phyloP scores from a whole-genome alignment of 208 protist species.

The Trypanosoma platydactyli region DNA sequence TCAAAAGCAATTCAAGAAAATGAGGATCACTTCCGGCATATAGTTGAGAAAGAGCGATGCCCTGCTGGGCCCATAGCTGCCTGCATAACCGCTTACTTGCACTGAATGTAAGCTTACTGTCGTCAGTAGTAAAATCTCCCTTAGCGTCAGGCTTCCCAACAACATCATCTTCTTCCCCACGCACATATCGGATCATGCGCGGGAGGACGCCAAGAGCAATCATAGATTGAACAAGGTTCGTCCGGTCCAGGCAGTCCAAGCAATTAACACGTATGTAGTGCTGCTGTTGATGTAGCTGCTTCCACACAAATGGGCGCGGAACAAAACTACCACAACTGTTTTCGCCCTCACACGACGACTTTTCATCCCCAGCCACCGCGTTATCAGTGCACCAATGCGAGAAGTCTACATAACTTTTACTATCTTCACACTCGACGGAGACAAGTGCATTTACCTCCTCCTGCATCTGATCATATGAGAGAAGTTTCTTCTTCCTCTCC shows the following conservation, averaged over 20 bases:
- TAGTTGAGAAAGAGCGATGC: conserved; percentile 64
- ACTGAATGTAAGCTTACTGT: not conserved
- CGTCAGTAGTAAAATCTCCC: not conserved
- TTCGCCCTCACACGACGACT: not conserved
- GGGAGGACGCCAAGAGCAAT: conserved; percentile 43
- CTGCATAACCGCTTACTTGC: conserved; percentile 22
- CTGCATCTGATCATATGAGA: conserved; percentile 40
- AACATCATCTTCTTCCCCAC: not conserved
- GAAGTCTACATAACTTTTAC: conserved; percentile 14
- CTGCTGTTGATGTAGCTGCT: conserved; percentile 9
- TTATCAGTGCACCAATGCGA: conserved; percentile 11
- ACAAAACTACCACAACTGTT: not conserved
- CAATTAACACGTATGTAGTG: conserved; percentile 70
- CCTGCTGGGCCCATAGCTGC: conserved; percentile 54
- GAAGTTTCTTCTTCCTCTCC: conserved; percentile 30
- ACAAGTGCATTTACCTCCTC: conserved; percentile 22
- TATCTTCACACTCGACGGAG: not conserved
- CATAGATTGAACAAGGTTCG: conserved; percentile 73
- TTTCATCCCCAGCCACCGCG: not conserved
- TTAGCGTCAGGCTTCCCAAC: not conserved
- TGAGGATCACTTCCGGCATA: conserved; percentile 76
- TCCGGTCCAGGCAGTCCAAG: conserved; percentile 84
- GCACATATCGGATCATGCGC: conserved; percentile 53
- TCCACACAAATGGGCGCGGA: not conserved
- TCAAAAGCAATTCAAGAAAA: conserved; percentile 58